phyloP scores from a whole-genome alignment of 2,329 filamentous ascomycete species.

The Alternaria atra region DNA sequence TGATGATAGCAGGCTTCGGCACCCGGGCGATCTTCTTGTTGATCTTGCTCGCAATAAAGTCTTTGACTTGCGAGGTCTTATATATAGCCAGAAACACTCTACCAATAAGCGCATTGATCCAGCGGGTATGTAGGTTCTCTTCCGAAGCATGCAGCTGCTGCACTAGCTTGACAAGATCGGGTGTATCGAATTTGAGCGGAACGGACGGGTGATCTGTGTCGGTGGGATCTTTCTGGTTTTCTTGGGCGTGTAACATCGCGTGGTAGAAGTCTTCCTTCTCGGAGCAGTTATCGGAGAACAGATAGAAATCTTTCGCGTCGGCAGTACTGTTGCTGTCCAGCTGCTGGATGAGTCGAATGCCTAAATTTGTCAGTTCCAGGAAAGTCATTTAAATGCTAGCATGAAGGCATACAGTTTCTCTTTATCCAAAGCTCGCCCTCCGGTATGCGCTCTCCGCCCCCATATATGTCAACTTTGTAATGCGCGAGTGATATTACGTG shows the following conservation, averaged over 20 bases:
- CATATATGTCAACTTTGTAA: constrained; percentile 85
- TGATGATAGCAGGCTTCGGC: constrained; percentile 89
- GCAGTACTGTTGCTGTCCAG: constrained; percentile 61
- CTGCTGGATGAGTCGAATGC: constrained; percentile 77
- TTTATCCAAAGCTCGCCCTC: constrained; percentile 98
- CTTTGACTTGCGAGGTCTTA: constrained; percentile 81
- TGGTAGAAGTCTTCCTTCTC: constrained; percentile 99
- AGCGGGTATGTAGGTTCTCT: constrained; percentile 87
- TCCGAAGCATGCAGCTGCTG: constrained; percentile 91
- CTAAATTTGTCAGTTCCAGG: constrained; percentile 23
- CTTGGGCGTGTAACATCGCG: constrained; percentile 84
- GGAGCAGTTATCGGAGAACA: constrained; percentile 94
- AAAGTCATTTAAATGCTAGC: not conserved
- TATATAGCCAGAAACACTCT: constrained; percentile 88
- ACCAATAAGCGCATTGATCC: constrained; percentile 92
- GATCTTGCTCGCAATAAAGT: constrained; percentile 82
- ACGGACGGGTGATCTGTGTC: constrained; percentile 67
- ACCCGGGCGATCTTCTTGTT: constrained; percentile 96
- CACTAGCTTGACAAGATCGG: constrained; percentile 87
- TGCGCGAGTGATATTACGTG: constrained; percentile 94
- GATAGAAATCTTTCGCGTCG: constrained; percentile 84
- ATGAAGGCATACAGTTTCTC: constrained; percentile 70
- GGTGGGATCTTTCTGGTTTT: constrained; percentile 67
- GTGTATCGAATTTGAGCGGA: constrained; percentile 80
- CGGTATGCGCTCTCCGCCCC: constrained; percentile 77